phyloP scores from a whole-genome alignment of 208 protist genomes.

The Crithidia expoeki region DNA sequence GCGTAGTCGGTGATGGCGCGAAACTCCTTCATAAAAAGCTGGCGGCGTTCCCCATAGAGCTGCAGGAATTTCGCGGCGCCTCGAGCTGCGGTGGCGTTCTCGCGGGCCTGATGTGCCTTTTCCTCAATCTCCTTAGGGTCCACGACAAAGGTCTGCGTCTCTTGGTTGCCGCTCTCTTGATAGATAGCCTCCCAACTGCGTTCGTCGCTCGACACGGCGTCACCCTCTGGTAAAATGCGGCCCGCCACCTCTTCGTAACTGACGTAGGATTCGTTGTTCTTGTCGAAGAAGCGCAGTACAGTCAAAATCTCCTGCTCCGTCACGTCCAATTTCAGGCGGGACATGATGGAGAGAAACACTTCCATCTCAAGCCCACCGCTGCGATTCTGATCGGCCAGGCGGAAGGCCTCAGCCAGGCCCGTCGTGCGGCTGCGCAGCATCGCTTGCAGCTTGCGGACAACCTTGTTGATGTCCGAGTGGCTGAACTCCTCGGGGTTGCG shows the following conservation, averaged over 20 bases:
- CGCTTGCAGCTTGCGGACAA: slow-evolving; percentile 88
- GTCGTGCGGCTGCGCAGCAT: slow-evolving; percentile 82
- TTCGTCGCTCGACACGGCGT: slow-evolving; percentile 61
- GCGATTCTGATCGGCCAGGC: slow-evolving; percentile 63
- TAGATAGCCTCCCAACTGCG: slow-evolving; percentile 79
- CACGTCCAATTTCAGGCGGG: slow-evolving; percentile 66
- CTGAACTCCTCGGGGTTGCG: slow-evolving; percentile 78
- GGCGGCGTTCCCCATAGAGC: slow-evolving; percentile 83
- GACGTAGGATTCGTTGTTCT: slow-evolving; percentile 88
- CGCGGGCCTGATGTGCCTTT: slow-evolving; percentile 37
- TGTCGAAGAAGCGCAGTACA: slow-evolving; percentile 93
- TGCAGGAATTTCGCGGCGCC: slow-evolving; percentile 73
- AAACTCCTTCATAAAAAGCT: slow-evolving; percentile 91
- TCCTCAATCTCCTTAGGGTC: slow-evolving; percentile 67
- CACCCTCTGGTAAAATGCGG: slow-evolving; percentile 79
- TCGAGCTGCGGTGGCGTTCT: slow-evolving; percentile 49
- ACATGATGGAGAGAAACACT: slow-evolving; percentile 80
- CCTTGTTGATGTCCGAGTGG: slow-evolving; percentile 87
- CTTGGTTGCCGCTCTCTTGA: slow-evolving; percentile 66
- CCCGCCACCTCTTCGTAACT: slow-evolving; percentile 89
- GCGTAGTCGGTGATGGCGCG: slow-evolving; percentile 89
- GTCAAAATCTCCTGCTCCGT: slow-evolving; percentile 92
- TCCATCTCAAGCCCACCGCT: slow-evolving; percentile 71
- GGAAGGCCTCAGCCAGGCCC: slow-evolving; percentile 85
- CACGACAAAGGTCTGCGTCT: slow-evolving; percentile 54